Conservation (phyloP, 495 filamentous ascomycete genomes). For the Aspergillus panamensis region DNA sequence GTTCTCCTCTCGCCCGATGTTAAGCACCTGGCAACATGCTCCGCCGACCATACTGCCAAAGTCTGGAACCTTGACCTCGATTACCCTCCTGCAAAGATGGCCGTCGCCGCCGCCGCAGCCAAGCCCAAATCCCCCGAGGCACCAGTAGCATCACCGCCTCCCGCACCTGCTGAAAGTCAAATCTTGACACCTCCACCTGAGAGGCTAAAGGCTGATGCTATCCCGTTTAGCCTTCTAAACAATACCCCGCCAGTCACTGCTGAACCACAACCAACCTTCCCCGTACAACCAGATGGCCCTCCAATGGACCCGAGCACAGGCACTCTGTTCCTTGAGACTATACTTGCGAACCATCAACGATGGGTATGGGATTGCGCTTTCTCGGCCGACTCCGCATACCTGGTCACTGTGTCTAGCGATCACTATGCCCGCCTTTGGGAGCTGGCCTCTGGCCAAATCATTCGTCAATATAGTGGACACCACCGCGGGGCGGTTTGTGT, state of each 20-base stretch:
- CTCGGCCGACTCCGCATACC: slow-evolving; percentile 90
- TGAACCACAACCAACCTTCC: slow-evolving; percentile 38
- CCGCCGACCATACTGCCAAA: slow-evolving; percentile 94
- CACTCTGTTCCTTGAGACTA: slow-evolving; percentile 80
- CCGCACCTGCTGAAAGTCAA: slow-evolving; percentile 20
- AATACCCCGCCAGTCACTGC: slow-evolving; percentile 14
- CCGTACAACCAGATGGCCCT: slow-evolving; percentile 43
- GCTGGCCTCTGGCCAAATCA: slow-evolving; percentile 76
- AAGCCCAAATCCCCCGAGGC: slow-evolving; percentile 24
- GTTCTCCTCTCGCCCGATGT: slow-evolving; percentile 96
- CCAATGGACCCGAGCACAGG: slow-evolving; percentile 43
- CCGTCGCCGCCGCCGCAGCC: slow-evolving; percentile 28
- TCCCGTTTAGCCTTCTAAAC: slow-evolving; percentile 24
- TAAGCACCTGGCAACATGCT: slow-evolving; percentile 94
- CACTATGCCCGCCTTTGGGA: slow-evolving; percentile 99
- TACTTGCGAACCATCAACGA: slow-evolving; percentile 87
- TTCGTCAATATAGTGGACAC: slow-evolving; percentile 96
- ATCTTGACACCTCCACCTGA: slow-evolving; percentile 14
- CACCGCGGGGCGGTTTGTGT: slow-evolving; percentile 95
- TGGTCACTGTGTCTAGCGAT: slow-evolving; percentile 97
- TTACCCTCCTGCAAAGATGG: slow-evolving; percentile 45
- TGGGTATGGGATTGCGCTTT: slow-evolving; percentile 99
- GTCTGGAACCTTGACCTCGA: slow-evolving; percentile 84
- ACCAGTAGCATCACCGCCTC: slow-evolving; percentile 18
- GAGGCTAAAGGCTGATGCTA: slow-evolving; percentile 19